A percentile compares a stretch with the other conserved stretches of the same genome.
Evolutionary conservation across 371 early-diverging fungal species (phyloP).

Genomic region (Fennellomyces sp.): DNA sequence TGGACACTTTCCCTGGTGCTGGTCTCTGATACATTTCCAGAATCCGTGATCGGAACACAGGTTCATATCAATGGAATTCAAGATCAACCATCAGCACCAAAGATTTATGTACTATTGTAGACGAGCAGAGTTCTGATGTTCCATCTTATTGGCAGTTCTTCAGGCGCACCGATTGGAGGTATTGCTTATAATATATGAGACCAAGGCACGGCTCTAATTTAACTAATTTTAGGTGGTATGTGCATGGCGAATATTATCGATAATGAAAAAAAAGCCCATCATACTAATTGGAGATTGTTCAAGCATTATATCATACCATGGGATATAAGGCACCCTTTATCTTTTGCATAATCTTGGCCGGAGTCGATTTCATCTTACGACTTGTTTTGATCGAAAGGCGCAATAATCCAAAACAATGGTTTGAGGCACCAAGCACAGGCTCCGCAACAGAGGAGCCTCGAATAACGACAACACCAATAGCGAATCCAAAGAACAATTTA

Average conservation of each 20-base stretch:
- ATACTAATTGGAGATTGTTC: no score
- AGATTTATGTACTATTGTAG: no score
- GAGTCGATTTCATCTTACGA: constrained; percentile 46
- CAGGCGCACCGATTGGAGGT: constrained; percentile 37
- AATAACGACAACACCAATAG: neutral
- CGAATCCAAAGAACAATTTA: no score
- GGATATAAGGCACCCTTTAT: constrained; percentile 67
- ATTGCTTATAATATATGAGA: neutral
- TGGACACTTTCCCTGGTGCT: constrained; percentile 58
- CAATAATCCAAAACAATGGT: constrained; percentile 17
- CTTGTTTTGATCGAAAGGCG: constrained; percentile 45
- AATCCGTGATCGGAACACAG: constrained; percentile 52
- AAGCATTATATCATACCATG: constrained; percentile 52
- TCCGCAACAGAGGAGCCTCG: neutral
- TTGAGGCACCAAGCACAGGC: constrained; percentile 3
- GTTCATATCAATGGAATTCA: neutral
- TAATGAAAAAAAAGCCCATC: no score
- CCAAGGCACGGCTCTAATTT: neutral
- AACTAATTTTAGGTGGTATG: neutral
- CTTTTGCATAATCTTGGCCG: constrained; percentile 59
- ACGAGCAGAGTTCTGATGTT: constrained; percentile 59
- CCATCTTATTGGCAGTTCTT: constrained; percentile 56
- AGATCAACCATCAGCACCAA: no score
- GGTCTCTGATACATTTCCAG: constrained; percentile 56
- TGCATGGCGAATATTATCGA: no score